phyloP scores from a whole-genome alignment of 192 early-diverging fungal genomes.

The Entomortierella beljakovae region DNA sequence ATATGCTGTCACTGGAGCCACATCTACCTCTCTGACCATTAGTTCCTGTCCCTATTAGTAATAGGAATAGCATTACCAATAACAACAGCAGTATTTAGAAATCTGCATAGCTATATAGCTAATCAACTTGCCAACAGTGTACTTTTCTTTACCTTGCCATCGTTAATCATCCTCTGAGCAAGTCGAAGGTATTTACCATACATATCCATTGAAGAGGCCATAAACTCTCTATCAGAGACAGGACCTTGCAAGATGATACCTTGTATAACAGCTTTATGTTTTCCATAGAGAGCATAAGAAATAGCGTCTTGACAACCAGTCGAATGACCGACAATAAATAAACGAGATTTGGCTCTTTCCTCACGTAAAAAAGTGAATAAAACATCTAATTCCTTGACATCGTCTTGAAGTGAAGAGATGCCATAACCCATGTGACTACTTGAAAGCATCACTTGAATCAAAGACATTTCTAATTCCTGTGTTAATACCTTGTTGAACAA shows the following conservation, averaged over 20 bases:
- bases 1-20: slow-evolving; percentile 52
- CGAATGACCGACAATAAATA: slow-evolving; percentile 60
- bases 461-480: slow-evolving; percentile 20
- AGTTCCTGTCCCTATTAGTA: slow-evolving; percentile 37
- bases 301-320: slow-evolving; percentile 58
- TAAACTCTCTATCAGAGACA: slow-evolving; percentile 58
- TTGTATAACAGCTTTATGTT: slow-evolving; percentile 18
- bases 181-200: slow-evolving; percentile 37
- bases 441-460: slow-evolving; percentile 58
- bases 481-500: slow-evolving; percentile 27
- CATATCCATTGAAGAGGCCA: slow-evolving; percentile 24
- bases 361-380: slow-evolving; percentile 40
- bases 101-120: background rate
- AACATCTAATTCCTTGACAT: slow-evolving; percentile 51
- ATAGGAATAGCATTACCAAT: background rate
- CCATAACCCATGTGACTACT: slow-evolving; percentile 60
- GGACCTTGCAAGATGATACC: slow-evolving; percentile 57
- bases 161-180: slow-evolving; percentile 43
- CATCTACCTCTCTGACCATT: slow-evolving; percentile 49
- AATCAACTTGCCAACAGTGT: background rate
- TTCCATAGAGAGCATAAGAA: slow-evolving; percentile 37
- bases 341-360: slow-evolving; percentile 26
- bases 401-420: slow-evolving; percentile 38
- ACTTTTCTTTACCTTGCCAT: slow-evolving; percentile 34
- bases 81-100: background rate